Evolutionary conservation across 2,329 filamentous ascomycete species (phyloP), one percentile per base, ranked within the genome.

Genomic region (Sarocladium kiliense): DNA sequence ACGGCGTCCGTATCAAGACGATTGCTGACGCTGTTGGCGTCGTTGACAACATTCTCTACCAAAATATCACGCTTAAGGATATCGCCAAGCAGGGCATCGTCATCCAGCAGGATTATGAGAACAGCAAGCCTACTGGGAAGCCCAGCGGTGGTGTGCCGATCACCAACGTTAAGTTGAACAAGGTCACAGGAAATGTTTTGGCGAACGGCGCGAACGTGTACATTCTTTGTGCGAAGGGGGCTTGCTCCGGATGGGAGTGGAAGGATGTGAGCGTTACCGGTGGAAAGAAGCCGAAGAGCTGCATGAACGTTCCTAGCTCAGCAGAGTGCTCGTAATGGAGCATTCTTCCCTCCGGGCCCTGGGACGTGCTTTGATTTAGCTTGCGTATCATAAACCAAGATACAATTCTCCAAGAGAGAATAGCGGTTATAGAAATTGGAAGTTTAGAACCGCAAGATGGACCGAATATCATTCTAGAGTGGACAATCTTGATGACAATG

Each of bases 71-170:
- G 0, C 66, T 79, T 1, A 63, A 63, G 53, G 66, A 71, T 57
- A 76, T 76, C 42, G 62, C 65, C 51, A 74, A 76, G 36, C 70
- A 72, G 56, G 69, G 70, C 34, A 65, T 72, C 37, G 62, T 69
- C 51, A 71, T 73, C 53, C 65, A 74, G 62, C 71, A 75, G 63
- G 71, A 77, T 64, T 80, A 80, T 59, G 62, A 75, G 61, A 77
- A 78, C 58, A 75, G 76, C n/a, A 65, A 63, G 16, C 74, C 73
- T 3, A 74, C 68, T 7, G 77, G 76, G 18, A 66, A n/a, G 0
- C 73, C 77, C 11, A 78, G 74, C 34, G 61, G 61, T 25, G 77
- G 78, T 34, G 75, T 81, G n/a, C 77, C 77, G n/a, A 80, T 81
- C 64, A 80, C 77, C 9, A 73, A 70, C 7, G 59, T 81, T 6